Evolutionary conservation across 371 early-diverging fungal genomes (phyloP).

Genomic region (Mortierella sp.): DNA sequence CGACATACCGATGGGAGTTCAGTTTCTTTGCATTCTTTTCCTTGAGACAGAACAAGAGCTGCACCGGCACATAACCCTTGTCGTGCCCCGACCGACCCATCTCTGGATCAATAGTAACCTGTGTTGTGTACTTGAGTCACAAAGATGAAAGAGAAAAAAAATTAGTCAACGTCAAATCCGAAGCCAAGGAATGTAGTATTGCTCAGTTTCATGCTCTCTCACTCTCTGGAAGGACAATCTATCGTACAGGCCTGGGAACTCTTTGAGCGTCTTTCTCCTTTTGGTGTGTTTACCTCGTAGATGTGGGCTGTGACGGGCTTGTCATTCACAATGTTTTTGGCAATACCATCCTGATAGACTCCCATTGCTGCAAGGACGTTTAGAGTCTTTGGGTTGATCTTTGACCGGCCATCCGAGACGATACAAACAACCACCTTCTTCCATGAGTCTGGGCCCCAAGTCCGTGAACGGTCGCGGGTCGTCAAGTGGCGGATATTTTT

Average conservation of each 20-base stretch:
- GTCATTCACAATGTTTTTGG: constrained; percentile 67
- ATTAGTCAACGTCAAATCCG: neutral
- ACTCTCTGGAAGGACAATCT: neutral
- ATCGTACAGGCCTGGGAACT: neutral
- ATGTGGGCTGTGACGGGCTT: constrained; percentile 73
- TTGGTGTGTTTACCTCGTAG: constrained; percentile 61
- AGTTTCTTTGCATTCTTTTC: constrained; percentile 72
- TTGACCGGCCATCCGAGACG: constrained; percentile 62
- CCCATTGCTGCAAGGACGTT: constrained; percentile 76
- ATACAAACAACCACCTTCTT: constrained; percentile 74
- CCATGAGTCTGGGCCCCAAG: constrained; percentile 73
- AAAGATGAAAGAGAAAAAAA: constrained; percentile 5
- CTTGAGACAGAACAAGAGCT: constrained; percentile 79
- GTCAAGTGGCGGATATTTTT: constrained; percentile 73
- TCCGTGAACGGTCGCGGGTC: constrained; percentile 55
- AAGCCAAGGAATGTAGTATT: neutral
- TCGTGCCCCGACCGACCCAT: constrained; percentile 66
- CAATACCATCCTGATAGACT: constrained; percentile 78
- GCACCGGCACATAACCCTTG: constrained; percentile 73
- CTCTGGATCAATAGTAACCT: constrained; percentile 65
- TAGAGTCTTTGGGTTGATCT: constrained; percentile 68
- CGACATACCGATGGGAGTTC: constrained; percentile 72
- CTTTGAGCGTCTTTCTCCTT: no score
- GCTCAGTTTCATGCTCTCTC: neutral
- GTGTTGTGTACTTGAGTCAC: constrained; percentile 66